phyloP scores from a whole-genome alignment of 208 protist genomes.

The Wallacemonas sp. region DNA sequence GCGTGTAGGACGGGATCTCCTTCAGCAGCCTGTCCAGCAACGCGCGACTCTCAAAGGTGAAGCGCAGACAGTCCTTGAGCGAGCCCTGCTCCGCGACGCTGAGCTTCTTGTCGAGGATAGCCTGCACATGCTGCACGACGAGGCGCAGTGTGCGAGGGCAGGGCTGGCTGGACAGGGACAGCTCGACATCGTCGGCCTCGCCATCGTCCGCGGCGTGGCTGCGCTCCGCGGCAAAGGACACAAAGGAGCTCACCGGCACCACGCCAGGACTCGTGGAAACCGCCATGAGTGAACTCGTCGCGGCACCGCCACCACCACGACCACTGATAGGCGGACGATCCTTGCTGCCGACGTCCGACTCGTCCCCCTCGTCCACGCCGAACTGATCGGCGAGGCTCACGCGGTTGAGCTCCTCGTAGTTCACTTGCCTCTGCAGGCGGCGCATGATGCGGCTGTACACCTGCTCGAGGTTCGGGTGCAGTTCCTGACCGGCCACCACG shows the following conservation, averaged over 20 bases:
- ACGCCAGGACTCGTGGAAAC: no score
- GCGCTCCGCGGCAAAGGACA: conserved; percentile 1
- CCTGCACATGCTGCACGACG: conserved; percentile 68
- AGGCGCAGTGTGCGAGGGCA: conserved; percentile 83
- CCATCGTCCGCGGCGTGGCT: conserved; percentile 1
- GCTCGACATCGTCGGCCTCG: conserved; percentile 47
- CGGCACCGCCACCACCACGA: not conserved
- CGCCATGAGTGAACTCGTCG: not conserved
- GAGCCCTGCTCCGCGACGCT: conserved; percentile 69
- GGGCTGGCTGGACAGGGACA: conserved; percentile 66
- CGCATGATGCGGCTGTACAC: conserved; percentile 88
- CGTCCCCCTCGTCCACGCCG: conserved; percentile 43
- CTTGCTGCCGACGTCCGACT: conserved; percentile 17
- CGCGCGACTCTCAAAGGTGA: conserved; percentile 80
- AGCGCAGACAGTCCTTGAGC: conserved; percentile 72
- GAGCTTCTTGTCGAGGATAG: conserved; percentile 67
- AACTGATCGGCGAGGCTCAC: conserved; percentile 66
- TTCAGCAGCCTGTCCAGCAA: conserved; percentile 84
- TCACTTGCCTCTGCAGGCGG: conserved; percentile 71
- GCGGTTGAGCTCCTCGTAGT: conserved; percentile 72
- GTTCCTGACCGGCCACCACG: conserved; percentile 15
- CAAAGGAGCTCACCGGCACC: not conserved
- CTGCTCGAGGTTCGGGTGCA: conserved; percentile 72
- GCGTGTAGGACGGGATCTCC: conserved; percentile 76
- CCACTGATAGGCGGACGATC: not conserved